Conservation (phyloP, 306 rosid species). For the Citrullus amarus region DNA sequence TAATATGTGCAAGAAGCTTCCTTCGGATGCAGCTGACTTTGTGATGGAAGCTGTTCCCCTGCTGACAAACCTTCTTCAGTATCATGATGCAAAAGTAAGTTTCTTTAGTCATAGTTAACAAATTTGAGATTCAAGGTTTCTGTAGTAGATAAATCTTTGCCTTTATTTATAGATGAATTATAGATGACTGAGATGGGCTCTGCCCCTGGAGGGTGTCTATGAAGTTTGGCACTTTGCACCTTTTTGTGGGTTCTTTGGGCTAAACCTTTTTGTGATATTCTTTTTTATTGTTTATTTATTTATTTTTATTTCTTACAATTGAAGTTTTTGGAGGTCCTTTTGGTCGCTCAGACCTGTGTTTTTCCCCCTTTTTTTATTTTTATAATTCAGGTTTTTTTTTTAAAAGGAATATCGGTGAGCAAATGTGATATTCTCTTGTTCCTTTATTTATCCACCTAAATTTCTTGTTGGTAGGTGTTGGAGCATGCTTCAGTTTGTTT, state of each 20-base stretch:
- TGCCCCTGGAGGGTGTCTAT: not conserved
- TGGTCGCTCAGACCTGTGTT: not conserved
- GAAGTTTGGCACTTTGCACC: not conserved
- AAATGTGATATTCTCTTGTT: not conserved
- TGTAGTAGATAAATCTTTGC: not conserved
- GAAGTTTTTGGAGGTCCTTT: not conserved
- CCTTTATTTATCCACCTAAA: not conserved
- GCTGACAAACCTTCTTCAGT: conserved; percentile 90
- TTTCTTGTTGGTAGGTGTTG: conserved; percentile 53
- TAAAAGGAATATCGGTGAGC: not conserved
- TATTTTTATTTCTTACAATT: not conserved
- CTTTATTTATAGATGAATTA: not conserved
- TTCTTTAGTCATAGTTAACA: not conserved
- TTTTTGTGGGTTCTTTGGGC: not conserved
- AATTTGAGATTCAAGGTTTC: not conserved
- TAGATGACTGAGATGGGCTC: not conserved
- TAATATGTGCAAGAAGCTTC: conserved; percentile 99
- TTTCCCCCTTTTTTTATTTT: too few relatives aligned
- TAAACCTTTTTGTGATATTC: not conserved
- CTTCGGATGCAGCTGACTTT: conserved; percentile 98
- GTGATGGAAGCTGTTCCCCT: conserved; percentile 99
- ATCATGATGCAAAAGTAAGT: conserved; percentile 86
- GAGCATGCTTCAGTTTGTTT: conserved; percentile 98
- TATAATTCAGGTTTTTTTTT: too few relatives aligned
- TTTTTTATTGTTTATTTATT: not conserved